These are phyloP conservation scores for Lachancea sp. DNA, from an alignment of 805 yeast genomes.

Conservation along the genomic window DNA sequence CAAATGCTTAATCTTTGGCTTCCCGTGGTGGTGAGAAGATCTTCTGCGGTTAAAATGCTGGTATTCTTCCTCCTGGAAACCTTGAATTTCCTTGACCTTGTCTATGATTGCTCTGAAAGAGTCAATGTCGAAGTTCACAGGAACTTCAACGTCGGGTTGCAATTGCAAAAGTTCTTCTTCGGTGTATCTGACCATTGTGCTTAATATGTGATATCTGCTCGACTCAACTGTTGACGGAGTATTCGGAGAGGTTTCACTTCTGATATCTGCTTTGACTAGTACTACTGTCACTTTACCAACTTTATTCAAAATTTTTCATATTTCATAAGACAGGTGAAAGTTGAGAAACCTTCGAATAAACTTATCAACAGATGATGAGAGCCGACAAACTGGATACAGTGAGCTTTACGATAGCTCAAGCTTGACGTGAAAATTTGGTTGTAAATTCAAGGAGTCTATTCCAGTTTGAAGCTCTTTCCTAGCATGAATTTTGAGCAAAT, in stretches of 20 bases:
- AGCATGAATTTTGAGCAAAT: too few species aligned
- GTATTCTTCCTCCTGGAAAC: slow-evolving; percentile 32
- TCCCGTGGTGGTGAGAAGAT: slow-evolving; percentile 40
- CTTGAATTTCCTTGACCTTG: slow-evolving; percentile 48
- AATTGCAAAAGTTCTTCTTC: slow-evolving; percentile 60
- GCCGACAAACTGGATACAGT: too few species aligned
- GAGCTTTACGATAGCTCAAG: too few species aligned
- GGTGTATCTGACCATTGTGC: slow-evolving; percentile 52
- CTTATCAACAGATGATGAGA: too few species aligned
- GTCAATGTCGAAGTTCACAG: slow-evolving; percentile 57
- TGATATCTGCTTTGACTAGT: too few species aligned
- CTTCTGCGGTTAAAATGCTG: slow-evolving; percentile 49
- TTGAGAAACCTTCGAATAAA: background rate
- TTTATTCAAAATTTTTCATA: background rate
- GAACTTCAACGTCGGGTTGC: slow-evolving; percentile 51
- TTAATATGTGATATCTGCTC: too few species aligned
- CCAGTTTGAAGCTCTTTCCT: too few species aligned
- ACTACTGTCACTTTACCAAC: background rate
- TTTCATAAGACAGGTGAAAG: background rate
- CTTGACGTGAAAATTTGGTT: too few species aligned
- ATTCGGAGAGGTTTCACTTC: too few species aligned
- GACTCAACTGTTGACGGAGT: too few species aligned
- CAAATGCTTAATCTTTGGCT: slow-evolving; percentile 55
- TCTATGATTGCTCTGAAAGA: slow-evolving; percentile 63
- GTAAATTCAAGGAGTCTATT: too few species aligned